Base-by-base conservation (phyloP, 2,329 filamentous ascomycete species). In the Microcyclosporella mali region DNA sequence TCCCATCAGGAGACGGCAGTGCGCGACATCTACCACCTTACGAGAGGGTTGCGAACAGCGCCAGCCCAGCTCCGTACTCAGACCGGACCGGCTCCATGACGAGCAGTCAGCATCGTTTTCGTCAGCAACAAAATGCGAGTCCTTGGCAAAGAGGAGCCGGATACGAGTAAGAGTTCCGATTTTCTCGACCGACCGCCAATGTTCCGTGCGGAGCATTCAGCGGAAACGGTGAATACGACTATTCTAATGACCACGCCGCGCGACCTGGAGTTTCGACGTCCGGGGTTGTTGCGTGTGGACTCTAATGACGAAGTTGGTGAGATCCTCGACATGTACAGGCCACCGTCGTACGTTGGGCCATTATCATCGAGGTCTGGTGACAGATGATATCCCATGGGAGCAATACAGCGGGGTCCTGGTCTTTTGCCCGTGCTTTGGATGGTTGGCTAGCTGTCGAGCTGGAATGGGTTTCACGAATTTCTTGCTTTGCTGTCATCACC, bases 111-210 rank as follows among this genome's bases (percentile, higher is more conserved):
- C 35, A 43, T 38, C 46, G 39, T 43, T 56, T 55, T 56, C 58
- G 56, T 46, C 46, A 48, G 41, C 50, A 49, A 51, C 47, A 54
- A 57, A 79, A 71, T 57, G 62, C 73, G 29, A 81, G 76, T 64
- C 78, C 78, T 40, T 82, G 79, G 79, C 78, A 82, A 64, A 66
- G 79, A 59, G 79, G 79, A 33, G 79, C 79, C 25, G 79, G 79
- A 33, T 82, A 82, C 55, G 78, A 82, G 46, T 73, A 76, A 49
- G 33, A 25, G 21, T 25, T 25, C 9, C 6, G 21, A 25, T 25
- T 9, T 25, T 25, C 21, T 25, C 6, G 21, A 25, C 21, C 17
- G 27, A 12, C 47, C 45, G 32, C 47, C 51, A 36, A 41, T 42
- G 16, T 38, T 50, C 29, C 47, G 43, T 32, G 45, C 44, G 29